Evolutionary conservation across 352 stramenopile genomes (phyloP), one percentile per base, ranked within the genome.

Genomic region (Globisporangium cystogenes): DNA sequence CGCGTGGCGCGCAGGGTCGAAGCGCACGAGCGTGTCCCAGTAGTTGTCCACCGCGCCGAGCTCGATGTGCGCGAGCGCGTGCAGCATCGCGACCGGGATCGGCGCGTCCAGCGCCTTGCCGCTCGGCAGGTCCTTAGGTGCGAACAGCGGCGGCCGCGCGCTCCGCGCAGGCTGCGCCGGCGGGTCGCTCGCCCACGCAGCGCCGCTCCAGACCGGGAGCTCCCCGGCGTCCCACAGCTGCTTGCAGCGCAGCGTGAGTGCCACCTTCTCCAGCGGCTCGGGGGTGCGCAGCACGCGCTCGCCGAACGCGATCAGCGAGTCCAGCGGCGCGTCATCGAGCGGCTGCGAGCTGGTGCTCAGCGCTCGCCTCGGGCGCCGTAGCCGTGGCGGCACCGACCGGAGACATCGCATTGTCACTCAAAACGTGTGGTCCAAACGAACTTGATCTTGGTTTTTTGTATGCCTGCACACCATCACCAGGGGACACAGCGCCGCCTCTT

Each of bases 41-140:
- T 94, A 94, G 52, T 94, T 94, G 60, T 94, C 83, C 52, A 94
- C 86, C 2, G 83, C 83, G 18, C 83, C 83, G 40, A 94, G 70
- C 54, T 94, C 83, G 58, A 94, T 94, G 65, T 94, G 83, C 21
- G 71, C 83, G n/a, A 94, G 67, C 7, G 79, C 76, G 43, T 94
- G 83, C 10, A 94, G 67, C 72, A 94, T 94, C 51, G 73, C 65
- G 24, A 92, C 64, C 0, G 79, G 74, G 27, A 92, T 82, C 44
- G 65, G 61, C n/a, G 70, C 69, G 55, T 82, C 59, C 40, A 89
- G 64, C 55, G 77, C 62, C 51, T 92, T 94, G 39, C 82, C 67
- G 12, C 51, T 74, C 27, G 83, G 83, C 74, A 94, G 80, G 24
- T 82, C 53, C 53, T 90, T 92, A 16, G 82, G 75, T n/a, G 68